Evolutionary conservation across 768 basidiomycete species (phyloP).

Genomic region (Pisolithus marmoratus): DNA sequence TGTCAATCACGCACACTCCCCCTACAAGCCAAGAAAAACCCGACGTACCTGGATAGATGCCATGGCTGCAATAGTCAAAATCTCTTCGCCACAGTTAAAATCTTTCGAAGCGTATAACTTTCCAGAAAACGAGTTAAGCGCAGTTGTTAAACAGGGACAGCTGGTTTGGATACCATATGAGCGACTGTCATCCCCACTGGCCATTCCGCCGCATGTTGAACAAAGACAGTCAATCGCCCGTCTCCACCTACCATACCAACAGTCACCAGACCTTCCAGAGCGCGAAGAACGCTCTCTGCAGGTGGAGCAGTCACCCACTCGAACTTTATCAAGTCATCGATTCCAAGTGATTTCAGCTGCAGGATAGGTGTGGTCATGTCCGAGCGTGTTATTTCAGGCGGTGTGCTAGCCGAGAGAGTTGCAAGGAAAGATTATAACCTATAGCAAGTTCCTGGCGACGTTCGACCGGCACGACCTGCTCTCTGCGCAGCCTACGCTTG

Average conservation of each 20-base stretch:
- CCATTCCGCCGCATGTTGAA: slow-evolving; percentile 87
- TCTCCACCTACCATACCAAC: slow-evolving; percentile 83
- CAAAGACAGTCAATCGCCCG: slow-evolving; percentile 69
- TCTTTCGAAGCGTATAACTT: slow-evolving; percentile 85
- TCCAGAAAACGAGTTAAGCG: not conserved
- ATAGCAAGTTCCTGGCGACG: slow-evolving; percentile 88
- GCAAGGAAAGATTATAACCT: slow-evolving; percentile 71
- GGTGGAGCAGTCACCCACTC: slow-evolving; percentile 93
- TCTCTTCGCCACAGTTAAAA: slow-evolving; percentile 89
- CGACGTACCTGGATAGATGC: slow-evolving; percentile 71
- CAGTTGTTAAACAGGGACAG: not conserved
- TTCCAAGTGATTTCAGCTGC: slow-evolving; percentile 90
- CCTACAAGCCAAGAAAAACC: not conserved
- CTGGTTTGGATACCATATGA: slow-evolving; percentile 65
- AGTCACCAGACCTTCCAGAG: slow-evolving; percentile 75
- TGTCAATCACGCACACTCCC: not conserved
- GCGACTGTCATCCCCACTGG: slow-evolving; percentile 91
- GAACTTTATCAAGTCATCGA: slow-evolving; percentile 93
- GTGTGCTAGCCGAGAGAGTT: slow-evolving; percentile 60
- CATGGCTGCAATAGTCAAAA: slow-evolving; percentile 95
- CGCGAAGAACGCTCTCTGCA: slow-evolving; percentile 76
- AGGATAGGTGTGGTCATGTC: slow-evolving; percentile 90
- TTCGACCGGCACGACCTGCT: slow-evolving; percentile 92
- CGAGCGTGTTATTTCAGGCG: slow-evolving; percentile 86
- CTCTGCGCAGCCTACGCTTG: slow-evolving; percentile 88